Evolutionary conservation across 192 early-diverging fungal species (phyloP), one percentile per base, ranked within the genome.

Genomic region (Coemansia sp.): DNA sequence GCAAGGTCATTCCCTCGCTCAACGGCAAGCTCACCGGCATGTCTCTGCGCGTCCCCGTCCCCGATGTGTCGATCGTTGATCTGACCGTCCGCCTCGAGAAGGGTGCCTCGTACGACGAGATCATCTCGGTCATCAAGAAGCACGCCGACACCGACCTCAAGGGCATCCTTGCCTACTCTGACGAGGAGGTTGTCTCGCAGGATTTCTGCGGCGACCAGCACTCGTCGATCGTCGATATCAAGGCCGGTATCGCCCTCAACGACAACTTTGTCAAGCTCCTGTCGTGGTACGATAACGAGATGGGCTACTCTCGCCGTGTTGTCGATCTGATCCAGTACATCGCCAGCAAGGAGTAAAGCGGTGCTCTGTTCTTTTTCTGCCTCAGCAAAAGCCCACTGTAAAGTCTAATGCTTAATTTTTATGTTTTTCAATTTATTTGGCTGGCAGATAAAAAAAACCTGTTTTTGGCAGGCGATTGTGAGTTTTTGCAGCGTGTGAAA

Each of bases 1-100:
- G 95, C 59, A 96, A 96, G 90, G 95, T 99, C 56, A 92, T 98
- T 63, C 97, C 97, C 60, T 75, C 81, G 45, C 87, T 98, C 67
- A 94, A 94, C 78, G 95, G 95, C 76, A 98, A 96, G 88, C 86
- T 99, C 65, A 98, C 97, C 52, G 96, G 96, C 75, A 96, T 99
- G 97, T 90, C 97, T 65, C 96, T 99, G 90, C 96, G 96, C 87
- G 94, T 99, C 61, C 90, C 92, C 36, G 92, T 89, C 76, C 85
- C 93, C 79, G 94, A 98, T 75, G 97, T 99, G 61, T 97, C 95
- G 33, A 94, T 99, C 52, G 96, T 99, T 70, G 97, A 99, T 81
- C 85, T 99, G 80, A 99, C 97, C 37, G 92, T 92, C 67, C 93
- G 95, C 73, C 85, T 96, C 61, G 85, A 88, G 76, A 98, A 96